phyloP scores from a whole-genome alignment of 2,329 filamentous ascomycete species.

The Aspergillus sp. region DNA sequence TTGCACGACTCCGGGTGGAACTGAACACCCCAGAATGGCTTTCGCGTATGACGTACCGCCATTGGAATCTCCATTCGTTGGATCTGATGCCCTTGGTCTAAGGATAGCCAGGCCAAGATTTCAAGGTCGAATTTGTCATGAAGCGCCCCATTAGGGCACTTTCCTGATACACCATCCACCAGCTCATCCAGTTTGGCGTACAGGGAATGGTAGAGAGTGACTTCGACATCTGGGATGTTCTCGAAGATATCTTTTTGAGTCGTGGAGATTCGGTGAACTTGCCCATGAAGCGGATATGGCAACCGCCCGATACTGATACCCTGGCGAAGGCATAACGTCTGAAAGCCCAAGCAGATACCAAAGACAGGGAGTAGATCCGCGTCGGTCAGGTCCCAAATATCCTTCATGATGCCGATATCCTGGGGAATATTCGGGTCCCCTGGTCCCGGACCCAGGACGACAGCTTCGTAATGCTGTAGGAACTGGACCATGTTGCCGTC shows the following conservation, averaged over 20 bases:
- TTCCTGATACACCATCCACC: constrained; percentile 12
- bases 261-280: constrained; percentile 68
- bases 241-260: constrained; percentile 62
- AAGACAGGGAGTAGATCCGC: constrained; percentile 69
- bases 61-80: constrained; percentile 59
- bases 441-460: constrained; percentile 87
- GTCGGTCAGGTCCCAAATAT: constrained; percentile 67
- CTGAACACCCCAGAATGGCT: constrained; percentile 83
- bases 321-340: constrained; percentile 69
- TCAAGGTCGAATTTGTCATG: constrained; percentile 30
- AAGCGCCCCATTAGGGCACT: too few species aligned
- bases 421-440: constrained; percentile 68
- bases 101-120: constrained; percentile 62
- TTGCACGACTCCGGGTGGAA: constrained; percentile 93
- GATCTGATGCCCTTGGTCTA: constrained; percentile 36
- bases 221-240: constrained; percentile 58
- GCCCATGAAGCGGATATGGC: constrained; percentile 74
- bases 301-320: constrained; percentile 66
- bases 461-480: constrained; percentile 67
- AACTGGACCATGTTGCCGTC: constrained; percentile 48
- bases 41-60: constrained; percentile 65
- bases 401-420: constrained; percentile 80
- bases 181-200: constrained; percentile 44
- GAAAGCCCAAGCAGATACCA: constrained; percentile 86
- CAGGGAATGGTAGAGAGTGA: constrained; percentile 74